Evolutionary conservation across 2,329 filamentous ascomycete genomes (phyloP), one percentile per base, ranked within the genome.

Genomic region (Kalaharituber pfeilii): DNA sequence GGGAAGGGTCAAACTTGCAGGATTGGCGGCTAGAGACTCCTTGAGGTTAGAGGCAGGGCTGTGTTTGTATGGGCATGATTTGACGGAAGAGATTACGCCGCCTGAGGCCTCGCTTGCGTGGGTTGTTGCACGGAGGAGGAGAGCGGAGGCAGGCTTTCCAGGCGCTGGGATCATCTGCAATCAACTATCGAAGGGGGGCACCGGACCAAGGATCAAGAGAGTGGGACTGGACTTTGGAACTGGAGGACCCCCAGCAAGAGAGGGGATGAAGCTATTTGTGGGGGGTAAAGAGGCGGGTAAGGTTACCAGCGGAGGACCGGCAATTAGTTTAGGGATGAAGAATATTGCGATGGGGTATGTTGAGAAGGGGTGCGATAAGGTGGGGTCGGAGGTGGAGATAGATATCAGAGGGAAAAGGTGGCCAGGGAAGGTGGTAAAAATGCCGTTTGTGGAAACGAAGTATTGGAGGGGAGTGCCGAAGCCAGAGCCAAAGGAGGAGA

Each of bases 61-160:
- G 89, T 98, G 91, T 69, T 76, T 98, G n/a, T 98, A 98, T 71
- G 91, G 91, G n/a, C 86, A 96, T 70, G 91, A 98, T 68, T 77
- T 98, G 33, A 81, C 93, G 67, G 89, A 94, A 55, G 72, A 72
- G 0, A 82, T 77, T 9, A 84, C 82, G 1, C 81, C 82, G 1
- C 79, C 82, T 3, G 77, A 80, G 65, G 81, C 76, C 1, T 74
- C 72, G 1, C 70, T 86, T 0, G 73, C 73, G 57, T 98, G 91
- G 89, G 78, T 95, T 65, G 81, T 98, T 57, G 81, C 84, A 60
- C 87, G 86, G 66, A 78, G 82, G 54, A 79, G 89, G 18, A 81
- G 81, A 53, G 71, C 76, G 22, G 70, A 51, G 53, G 61, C 67
- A 4, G 60, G 63, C 2, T 36, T 30, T 67, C 67, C 5, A 61